Percentiles rank a stretch among this genome's conserved stretches.
Evolutionary conservation across 1,284 basidiomycete species (phyloP).

Genomic region (Cerrena zonata): DNA sequence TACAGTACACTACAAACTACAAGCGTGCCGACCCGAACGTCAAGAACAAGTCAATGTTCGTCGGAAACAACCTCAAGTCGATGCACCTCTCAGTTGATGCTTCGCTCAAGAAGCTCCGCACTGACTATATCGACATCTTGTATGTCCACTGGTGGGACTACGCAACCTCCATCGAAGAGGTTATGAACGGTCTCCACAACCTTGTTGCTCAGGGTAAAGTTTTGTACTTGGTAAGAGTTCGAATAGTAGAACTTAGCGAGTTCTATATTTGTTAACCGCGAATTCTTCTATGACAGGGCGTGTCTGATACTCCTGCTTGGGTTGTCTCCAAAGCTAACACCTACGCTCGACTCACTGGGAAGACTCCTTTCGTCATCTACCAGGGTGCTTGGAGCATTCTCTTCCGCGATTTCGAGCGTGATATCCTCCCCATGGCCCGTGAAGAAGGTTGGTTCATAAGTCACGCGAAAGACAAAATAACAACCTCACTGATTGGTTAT

Average conservation of each 20-base stretch:
- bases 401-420: conserved; percentile 44
- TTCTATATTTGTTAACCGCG: background rate
- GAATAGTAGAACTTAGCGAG: background rate
- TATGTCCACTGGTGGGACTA: conserved; percentile 45
- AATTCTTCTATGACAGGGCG: conserved; percentile 16
- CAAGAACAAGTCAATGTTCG: conserved; percentile 36
- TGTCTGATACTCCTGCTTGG: conserved; percentile 48
- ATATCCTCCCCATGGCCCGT: conserved; percentile 49
- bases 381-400: conserved; percentile 48
- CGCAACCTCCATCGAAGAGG: conserved; percentile 39
- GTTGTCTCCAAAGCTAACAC: conserved; percentile 46
- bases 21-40: conserved; percentile 20
- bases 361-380: conserved; percentile 34
- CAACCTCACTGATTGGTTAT: background rate
- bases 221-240: conserved; percentile 34
- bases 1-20: conserved; percentile 32
- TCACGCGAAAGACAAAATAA: background rate
- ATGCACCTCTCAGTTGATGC: conserved; percentile 30
- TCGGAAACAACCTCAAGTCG: conserved; percentile 37
- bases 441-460: background rate
- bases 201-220: conserved; percentile 40
- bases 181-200: conserved; percentile 45
- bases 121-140: conserved; percentile 38
- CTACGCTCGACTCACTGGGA: conserved; percentile 41
- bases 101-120: conserved; percentile 41